Evolutionary conservation across 352 stramenopile genomes (phyloP), one percentile per base, ranked within the genome.

Genomic region (Phytophthora melonis): DNA sequence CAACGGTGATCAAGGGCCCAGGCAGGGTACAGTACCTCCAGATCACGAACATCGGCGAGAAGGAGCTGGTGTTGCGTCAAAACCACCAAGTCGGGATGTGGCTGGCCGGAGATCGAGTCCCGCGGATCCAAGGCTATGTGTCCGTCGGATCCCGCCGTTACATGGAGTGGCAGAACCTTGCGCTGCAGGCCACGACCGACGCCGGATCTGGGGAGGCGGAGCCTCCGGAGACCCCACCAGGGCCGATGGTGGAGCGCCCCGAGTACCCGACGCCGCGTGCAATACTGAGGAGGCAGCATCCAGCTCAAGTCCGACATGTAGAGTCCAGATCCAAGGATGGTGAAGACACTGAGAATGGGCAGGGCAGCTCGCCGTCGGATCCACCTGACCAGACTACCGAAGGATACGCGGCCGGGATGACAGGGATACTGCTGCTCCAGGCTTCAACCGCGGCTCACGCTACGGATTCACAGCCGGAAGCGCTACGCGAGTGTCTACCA

Each of bases 81-180:
- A 36, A 64, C n/a, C 23, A 13, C 4, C 9, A 19, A 3, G 6
- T 74, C 1, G 68, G 41, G 0, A 58, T 70, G 45, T 75, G 68
- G 61, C 32, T 70, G 25, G 45, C 32, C 0, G 19, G 14, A 49
- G 62, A 71, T n/a, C 21, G 47, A 3, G 61, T 75, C 2, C 47
- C 60, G 1, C 57, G 61, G n/a, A 5, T n/a, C 7, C 54, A 39
- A 43, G 43, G 61, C 1, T 72, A 45, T 19, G 58, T 76, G 5
- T 66, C 50, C 71, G 72, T 25, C 23, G 23, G 23, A 25, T 25
- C 23, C 23, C 23, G 23, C 23, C 23, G 23, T 25, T 25, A 25
- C 32, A 21, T 21, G 3, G 69, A 68, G 19, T 76, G 63, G 50
- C 39, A 72, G 18, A 68, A 69, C 2, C 41, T 76, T 0, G 63